Evolutionary conservation across 2,329 filamentous ascomycete species (phyloP).

Genomic region (Amphichorda felina): DNA sequence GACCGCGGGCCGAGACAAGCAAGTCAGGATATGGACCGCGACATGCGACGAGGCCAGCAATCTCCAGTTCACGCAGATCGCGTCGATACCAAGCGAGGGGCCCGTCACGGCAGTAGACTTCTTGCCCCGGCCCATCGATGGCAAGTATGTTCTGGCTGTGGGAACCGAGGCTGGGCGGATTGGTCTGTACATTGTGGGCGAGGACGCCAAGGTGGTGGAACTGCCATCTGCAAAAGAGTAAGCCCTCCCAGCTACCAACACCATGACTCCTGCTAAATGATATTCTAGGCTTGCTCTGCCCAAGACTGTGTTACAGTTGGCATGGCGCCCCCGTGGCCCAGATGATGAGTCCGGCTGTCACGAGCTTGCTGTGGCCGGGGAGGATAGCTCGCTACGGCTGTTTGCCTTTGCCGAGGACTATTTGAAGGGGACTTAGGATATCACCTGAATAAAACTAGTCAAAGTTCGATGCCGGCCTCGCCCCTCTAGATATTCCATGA

Average conservation of each 20-base stretch:
- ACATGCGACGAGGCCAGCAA: conserved; percentile 18
- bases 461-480: background rate
- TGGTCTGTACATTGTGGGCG: conserved; percentile 27
- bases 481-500: no score
- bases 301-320: conserved; percentile 53
- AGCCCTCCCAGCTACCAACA: conserved; percentile 6
- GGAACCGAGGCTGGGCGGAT: conserved; percentile 44
- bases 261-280: background rate
- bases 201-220: conserved; percentile 18
- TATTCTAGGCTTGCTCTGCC: conserved; percentile 31
- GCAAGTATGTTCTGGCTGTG: conserved; percentile 33
- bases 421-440: conserved; percentile 5
- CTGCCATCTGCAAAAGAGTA: conserved; percentile 24
- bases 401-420: conserved; percentile 29
- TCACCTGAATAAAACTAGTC: background rate
- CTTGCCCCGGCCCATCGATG: conserved; percentile 21
- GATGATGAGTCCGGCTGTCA: conserved; percentile 13
- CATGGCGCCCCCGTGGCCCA: conserved; percentile 48
- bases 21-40: conserved; percentile 57
- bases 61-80: conserved; percentile 35
- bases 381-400: conserved; percentile 49
- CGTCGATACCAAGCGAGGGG: conserved; percentile 39
- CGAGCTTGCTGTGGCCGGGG: conserved; percentile 43
- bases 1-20: conserved; percentile 84
- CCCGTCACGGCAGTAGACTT: conserved; percentile 66